Percentiles rank a stretch among this genome's conserved stretches.
phyloP scores from a whole-genome alignment of 306 rosid genomes.

The Astragalus glycyphyllos region DNA sequence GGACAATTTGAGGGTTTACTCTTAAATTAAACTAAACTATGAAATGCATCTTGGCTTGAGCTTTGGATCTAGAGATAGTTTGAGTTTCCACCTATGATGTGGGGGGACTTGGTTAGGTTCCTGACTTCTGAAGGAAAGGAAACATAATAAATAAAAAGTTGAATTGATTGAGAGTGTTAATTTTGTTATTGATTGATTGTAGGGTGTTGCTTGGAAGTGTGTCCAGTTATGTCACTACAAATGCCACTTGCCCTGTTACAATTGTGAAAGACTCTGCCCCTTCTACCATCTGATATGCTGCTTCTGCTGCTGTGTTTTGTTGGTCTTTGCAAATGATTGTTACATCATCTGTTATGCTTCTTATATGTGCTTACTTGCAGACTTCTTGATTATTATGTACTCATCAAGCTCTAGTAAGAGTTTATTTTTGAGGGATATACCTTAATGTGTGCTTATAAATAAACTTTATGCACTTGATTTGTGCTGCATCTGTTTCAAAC shows the following conservation, averaged over 20 bases:
- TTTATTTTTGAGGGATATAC: neutral
- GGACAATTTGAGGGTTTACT: too few relatives aligned
- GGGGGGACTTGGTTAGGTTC: neutral
- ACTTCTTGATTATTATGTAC: conserved; percentile 5
- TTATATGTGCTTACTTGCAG: conserved; percentile 28
- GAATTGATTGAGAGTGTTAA: conserved; percentile 4
- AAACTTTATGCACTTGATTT: conserved; percentile 30
- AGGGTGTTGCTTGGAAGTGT: conserved; percentile 70
- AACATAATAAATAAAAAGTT: neutral
- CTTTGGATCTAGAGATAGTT: neutral
- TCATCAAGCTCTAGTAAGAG: conserved; percentile 18
- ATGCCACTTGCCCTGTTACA: conserved; percentile 59
- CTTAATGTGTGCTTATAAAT: conserved; percentile 36
- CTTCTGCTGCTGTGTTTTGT: neutral
- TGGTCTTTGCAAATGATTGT: conserved; percentile 15
- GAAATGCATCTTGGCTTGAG: neutral
- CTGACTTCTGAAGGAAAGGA: neutral
- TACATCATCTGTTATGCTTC: neutral
- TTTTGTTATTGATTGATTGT: conserved; percentile 28
- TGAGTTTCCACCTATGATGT: too few relatives aligned
- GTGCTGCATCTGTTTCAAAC: conserved; percentile 39
- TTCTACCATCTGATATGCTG: conserved; percentile 36
- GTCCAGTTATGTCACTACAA: conserved; percentile 51
- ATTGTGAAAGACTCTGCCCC: conserved; percentile 47
- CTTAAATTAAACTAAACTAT: neutral